phyloP scores from a whole-genome alignment of 495 filamentous ascomycete genomes.

The Penicillium alfredii region DNA sequence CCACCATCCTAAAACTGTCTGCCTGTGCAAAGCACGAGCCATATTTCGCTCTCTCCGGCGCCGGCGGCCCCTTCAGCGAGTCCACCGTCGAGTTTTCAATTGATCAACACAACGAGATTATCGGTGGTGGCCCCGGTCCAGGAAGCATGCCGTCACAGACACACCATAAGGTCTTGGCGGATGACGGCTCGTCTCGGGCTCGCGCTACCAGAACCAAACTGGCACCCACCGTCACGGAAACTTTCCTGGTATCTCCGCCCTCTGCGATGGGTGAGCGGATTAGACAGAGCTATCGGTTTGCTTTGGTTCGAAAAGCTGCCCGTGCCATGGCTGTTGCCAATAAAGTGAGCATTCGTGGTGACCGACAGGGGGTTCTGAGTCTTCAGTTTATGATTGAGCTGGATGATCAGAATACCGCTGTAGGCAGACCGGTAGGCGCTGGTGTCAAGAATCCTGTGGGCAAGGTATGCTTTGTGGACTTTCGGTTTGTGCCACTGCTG shows the following conservation, averaged over 20 bases:
- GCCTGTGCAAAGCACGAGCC: constrained; percentile 56
- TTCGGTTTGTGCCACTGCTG: constrained; percentile 66
- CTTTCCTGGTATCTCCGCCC: constrained; percentile 43
- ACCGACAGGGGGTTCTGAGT: constrained; percentile 83
- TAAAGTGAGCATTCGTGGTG: constrained; percentile 86
- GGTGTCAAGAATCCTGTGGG: constrained; percentile 15
- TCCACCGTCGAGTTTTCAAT: constrained; percentile 79
- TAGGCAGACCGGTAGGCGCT: constrained; percentile 19
- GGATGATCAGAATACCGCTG: constrained; percentile 32
- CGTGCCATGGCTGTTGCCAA: constrained; percentile 85
- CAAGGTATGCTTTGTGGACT: constrained; percentile 67
- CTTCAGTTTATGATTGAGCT: constrained; percentile 95
- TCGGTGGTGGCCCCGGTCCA: constrained; percentile 4
- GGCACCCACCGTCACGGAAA: constrained; percentile 43
- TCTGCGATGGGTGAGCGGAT: constrained; percentile 37
- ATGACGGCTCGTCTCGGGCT: constrained; percentile 34
- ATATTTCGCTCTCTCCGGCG: constrained; percentile 64
- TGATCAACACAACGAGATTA: constrained; percentile 45
- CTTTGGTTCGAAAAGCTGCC: constrained; percentile 70
- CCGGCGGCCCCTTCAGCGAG: constrained; percentile 69
- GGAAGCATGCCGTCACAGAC: constrained; percentile 13
- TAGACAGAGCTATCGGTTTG: constrained; percentile 64
- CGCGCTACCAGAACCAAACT: constrained; percentile 43
- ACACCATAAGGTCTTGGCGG: constrained; percentile 24
- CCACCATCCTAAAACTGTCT: constrained; percentile 55